phyloP scores from a whole-genome alignment of 495 filamentous ascomycete species.

The Hypoxylon intermedium region DNA sequence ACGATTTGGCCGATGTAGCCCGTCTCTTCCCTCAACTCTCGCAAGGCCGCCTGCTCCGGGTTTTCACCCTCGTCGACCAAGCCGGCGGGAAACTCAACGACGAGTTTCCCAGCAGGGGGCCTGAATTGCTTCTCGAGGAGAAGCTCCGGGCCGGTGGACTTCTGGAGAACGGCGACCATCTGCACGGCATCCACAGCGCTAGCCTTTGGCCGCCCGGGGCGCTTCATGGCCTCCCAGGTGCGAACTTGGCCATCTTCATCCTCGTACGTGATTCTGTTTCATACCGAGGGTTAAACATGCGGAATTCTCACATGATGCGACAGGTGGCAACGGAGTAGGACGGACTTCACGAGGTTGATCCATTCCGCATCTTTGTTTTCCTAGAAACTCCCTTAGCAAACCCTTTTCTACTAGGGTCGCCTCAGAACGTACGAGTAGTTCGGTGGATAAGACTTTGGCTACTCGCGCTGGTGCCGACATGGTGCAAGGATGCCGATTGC shows the following conservation, averaged over 20 bases:
- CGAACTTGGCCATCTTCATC: constrained; percentile 67
- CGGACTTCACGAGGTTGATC: constrained; percentile 64
- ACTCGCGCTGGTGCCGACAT: constrained; percentile 22
- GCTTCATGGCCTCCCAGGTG: constrained; percentile 73
- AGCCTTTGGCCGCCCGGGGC: constrained; percentile 66
- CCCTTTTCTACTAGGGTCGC: not conserved
- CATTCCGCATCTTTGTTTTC: constrained; percentile 65
- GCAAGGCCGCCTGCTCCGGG: constrained; percentile 70
- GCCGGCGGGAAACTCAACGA: constrained; percentile 78
- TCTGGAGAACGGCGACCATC: constrained; percentile 74
- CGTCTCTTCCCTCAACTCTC: constrained; percentile 82
- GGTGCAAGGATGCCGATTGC: not conserved
- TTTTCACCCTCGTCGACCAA: constrained; percentile 76
- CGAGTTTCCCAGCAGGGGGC: constrained; percentile 72
- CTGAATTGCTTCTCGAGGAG: constrained; percentile 79
- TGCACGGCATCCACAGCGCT: constrained; percentile 77
- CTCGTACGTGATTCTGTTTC: constrained; percentile 64
- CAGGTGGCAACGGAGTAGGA: not conserved
- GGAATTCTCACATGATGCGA: not conserved
- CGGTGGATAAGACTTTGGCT: constrained; percentile 41
- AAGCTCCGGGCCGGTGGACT: constrained; percentile 55
- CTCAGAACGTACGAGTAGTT: constrained; percentile 37
- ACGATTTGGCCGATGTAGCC: constrained; percentile 72
- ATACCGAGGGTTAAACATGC: constrained; percentile 9
- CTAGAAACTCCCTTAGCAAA: constrained; percentile 26